These are phyloP conservation scores for Candida maesae DNA, from an alignment of 805 yeast genomes.

Conservation along the genomic window DNA sequence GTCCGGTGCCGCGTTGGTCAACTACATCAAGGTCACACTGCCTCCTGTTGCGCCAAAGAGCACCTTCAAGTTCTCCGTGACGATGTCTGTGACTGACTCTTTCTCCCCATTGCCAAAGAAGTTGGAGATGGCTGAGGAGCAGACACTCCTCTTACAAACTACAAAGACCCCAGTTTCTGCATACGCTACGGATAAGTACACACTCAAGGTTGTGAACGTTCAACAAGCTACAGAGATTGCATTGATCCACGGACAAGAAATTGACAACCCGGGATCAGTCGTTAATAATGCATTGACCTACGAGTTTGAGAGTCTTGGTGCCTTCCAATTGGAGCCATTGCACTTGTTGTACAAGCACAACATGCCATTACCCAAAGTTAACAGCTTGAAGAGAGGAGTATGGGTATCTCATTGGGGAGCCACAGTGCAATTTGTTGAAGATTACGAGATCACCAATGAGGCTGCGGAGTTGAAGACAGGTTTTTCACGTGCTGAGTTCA, in stretches of 20 bases:
- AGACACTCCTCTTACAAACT: slow-evolving; percentile 52
- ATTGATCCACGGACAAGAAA: slow-evolving; percentile 19
- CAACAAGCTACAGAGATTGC: slow-evolving; percentile 44
- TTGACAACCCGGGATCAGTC: slow-evolving; percentile 36
- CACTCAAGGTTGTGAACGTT: slow-evolving; percentile 42
- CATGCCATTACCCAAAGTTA: slow-evolving; percentile 58
- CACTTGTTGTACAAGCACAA: slow-evolving; percentile 61
- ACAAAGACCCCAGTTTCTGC: slow-evolving; percentile 56
- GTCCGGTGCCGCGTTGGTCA: slow-evolving; percentile 27
- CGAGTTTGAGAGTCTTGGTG: slow-evolving; percentile 50
- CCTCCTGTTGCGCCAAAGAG: slow-evolving; percentile 66
- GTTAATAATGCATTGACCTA: slow-evolving; percentile 42
- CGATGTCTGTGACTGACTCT: slow-evolving; percentile 44
- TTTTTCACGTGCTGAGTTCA: slow-evolving; percentile 78
- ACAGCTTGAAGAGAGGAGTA: slow-evolving; percentile 60
- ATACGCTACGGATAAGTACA: slow-evolving; percentile 51
- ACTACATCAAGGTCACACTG: slow-evolving; percentile 46
- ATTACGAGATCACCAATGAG: slow-evolving; percentile 71
- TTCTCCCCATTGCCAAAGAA: slow-evolving; percentile 61
- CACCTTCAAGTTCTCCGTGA: slow-evolving; percentile 43
- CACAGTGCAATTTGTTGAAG: slow-evolving; percentile 74
- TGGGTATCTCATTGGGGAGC: slow-evolving; percentile 90
- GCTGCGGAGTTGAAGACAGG: slow-evolving; percentile 70
- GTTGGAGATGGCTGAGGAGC: slow-evolving; percentile 56
- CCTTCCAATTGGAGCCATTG: slow-evolving; percentile 47